Base-by-base conservation (phyloP, 176 grass and related monocot genomes). In the Avena atlantica region DNA sequence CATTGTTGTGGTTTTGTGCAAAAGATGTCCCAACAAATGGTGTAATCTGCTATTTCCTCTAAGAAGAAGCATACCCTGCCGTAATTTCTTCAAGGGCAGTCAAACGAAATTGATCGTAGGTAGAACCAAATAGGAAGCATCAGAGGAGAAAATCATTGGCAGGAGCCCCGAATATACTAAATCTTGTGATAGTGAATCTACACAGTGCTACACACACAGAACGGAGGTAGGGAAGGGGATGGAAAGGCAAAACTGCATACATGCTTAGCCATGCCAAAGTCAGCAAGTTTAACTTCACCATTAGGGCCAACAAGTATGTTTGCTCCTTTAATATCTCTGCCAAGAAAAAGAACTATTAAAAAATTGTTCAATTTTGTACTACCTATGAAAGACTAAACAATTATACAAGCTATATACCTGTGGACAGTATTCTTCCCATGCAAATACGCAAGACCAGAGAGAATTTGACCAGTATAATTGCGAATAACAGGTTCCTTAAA, bases 261-360 rank as follows among this genome's bases (percentile, higher is more conserved):
- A 96, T 99, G 94, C 90, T 99, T 99, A 86, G 97, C 97, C 94
- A 99, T 96, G 89, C 97, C 97, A 82, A 99, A 99, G 89, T 99
- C 97, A 89, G 94, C 94, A 88, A 99, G 89, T 85, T 99, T 99
- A 81, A 99, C 89, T 86, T 96, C 97, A 74, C 97, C 97, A 86
- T 89, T 94, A 80, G 97, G 89, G 66, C 89, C 94, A 12, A 99
- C 97, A 89, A 99, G 94, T 93, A 99, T 99, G 79, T 99, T 99
- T 83, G 97, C 97, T 40, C 97, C 97, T 94, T 99, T 99, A 68
- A 99, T 94, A 90, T 99, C 94, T 89, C 97, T 99, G 87, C 42
- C 74, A 92, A 42, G 21, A 83, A 52, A 84, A 84, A 86, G 14
- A 52, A 85, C 29, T 14, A 87, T 47, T 11, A 55, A 10, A 40